phyloP scores from a whole-genome alignment of 2,329 filamentous ascomycete species.

The Ascochyta clinopodiicola region DNA sequence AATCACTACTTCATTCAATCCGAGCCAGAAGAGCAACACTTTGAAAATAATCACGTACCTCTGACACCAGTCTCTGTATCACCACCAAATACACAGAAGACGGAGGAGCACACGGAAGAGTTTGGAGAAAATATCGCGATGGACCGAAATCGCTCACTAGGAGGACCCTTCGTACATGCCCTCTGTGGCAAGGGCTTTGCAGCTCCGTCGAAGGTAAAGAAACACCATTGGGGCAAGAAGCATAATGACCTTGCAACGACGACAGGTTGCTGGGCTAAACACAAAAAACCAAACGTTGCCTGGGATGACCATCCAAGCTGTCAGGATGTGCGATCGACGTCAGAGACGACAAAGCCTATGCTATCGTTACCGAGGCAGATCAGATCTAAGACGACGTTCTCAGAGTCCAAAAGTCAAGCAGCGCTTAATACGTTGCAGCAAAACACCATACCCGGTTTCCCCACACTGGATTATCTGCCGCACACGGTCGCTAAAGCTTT shows the following conservation, averaged over 20 bases:
- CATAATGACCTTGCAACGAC: constrained; percentile 30
- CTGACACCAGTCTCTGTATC: neutral
- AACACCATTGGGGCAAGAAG: constrained; percentile 44
- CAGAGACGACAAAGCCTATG: neutral
- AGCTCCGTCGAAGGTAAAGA: constrained; percentile 36
- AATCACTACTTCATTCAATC: neutral
- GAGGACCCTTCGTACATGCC: constrained; percentile 30
- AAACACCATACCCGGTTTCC: constrained; percentile 17
- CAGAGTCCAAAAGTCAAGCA: neutral
- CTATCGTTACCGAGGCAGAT: neutral
- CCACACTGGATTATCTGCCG: constrained; percentile 23
- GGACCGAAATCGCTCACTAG: neutral
- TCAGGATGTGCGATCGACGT: constrained; percentile 1
- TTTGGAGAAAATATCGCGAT: neutral
- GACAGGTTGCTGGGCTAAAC: constrained; percentile 43
- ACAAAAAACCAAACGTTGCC: constrained; percentile 35
- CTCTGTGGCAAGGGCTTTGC: constrained; percentile 40
- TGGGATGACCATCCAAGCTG: constrained; percentile 45
- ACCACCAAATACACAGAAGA: neutral
- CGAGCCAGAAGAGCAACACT: neutral
- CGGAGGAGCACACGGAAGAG: neutral
- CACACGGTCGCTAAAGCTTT: constrained; percentile 15
- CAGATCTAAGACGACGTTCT: neutral
- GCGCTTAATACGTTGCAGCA: neutral
- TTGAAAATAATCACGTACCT: neutral